phyloP scores from a whole-genome alignment of 306 rosid genomes.

The Rosa rugosa region DNA sequence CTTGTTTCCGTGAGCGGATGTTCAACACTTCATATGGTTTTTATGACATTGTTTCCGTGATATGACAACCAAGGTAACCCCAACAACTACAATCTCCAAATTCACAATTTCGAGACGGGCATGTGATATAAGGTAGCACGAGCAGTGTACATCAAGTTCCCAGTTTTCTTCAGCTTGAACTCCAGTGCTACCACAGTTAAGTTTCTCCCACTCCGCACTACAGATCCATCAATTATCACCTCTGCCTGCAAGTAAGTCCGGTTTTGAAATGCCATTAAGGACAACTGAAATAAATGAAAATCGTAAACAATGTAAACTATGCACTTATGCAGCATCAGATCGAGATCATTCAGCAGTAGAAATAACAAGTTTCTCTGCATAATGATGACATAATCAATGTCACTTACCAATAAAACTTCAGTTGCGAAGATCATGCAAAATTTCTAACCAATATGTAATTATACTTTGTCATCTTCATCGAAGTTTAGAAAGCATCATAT shows the following conservation, averaged over 20 bases:
- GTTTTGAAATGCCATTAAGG: neutral
- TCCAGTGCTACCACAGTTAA: constrained; percentile 57
- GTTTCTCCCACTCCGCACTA: constrained; percentile 75
- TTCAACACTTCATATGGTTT: too few relatives aligned
- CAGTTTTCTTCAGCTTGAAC: constrained; percentile 56
- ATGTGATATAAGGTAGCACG: constrained; percentile 57
- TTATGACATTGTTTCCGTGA: too few relatives aligned
- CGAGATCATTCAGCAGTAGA: neutral
- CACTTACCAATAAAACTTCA: neutral
- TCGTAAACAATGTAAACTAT: neutral
- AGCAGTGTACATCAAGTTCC: constrained; percentile 50
- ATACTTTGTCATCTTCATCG: neutral
- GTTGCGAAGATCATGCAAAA: neutral
- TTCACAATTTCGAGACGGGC: constrained; percentile 52
- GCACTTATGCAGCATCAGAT: neutral
- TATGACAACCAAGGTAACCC: neutral
- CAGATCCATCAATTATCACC: constrained; percentile 53
- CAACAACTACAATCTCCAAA: neutral
- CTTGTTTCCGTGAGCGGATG: too few relatives aligned
- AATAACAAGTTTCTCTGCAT: neutral
- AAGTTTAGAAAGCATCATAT: neutral
- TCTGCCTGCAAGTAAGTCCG: constrained; percentile 46
- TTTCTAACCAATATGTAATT: neutral
- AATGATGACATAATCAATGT: neutral
- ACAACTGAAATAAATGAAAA: neutral